Conservation (phyloP, 1,284 basidiomycete species). For the Hortiboletus rubellus region DNA sequence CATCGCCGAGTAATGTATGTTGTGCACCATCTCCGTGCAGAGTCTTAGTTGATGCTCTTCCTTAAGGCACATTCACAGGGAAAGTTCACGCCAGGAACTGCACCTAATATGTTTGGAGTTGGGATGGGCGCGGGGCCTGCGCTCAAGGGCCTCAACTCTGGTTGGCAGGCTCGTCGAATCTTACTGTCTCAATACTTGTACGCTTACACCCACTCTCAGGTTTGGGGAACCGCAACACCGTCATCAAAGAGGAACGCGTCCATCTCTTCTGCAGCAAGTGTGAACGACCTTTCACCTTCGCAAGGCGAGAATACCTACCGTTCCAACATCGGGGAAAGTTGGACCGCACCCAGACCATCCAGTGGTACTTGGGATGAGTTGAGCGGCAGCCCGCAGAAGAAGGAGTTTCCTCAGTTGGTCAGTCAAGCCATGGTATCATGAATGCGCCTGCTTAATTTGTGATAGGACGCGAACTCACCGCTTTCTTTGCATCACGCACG, state of each 20-base stretch:
- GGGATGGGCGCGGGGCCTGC: conserved; percentile 49
- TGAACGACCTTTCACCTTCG: conserved; percentile 48
- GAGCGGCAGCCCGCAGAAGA: conserved; percentile 47
- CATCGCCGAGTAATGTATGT: conserved; percentile 55
- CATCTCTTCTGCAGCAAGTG: conserved; percentile 57
- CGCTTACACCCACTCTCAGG: conserved; percentile 39
- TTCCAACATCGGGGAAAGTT: conserved; percentile 49
- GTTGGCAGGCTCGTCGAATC: conserved; percentile 63
- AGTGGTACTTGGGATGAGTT: conserved; percentile 66
- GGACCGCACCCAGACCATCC: conserved; percentile 51
- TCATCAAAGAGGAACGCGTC: conserved; percentile 61
- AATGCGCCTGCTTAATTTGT: conserved; percentile 12
- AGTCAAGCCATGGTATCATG: conserved; percentile 19
- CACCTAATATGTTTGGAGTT: conserved; percentile 54
- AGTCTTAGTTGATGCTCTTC: conserved; percentile 7
- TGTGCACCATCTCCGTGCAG: background rate
- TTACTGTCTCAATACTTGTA: conserved; percentile 6
- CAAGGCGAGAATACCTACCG: conserved; percentile 52
- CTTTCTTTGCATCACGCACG: conserved; percentile 47
- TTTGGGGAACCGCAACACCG: conserved; percentile 56
- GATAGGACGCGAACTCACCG: conserved; percentile 38
- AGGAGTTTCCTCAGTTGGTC: conserved; percentile 51
- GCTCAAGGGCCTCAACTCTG: conserved; percentile 56
- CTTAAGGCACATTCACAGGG: conserved; percentile 43
- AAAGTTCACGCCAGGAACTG: conserved; percentile 44